Evolutionary conservation across 2,329 filamentous ascomycete genomes (phyloP), one percentile per base, ranked within the genome.

Genomic region (Colletotrichum truncatum): DNA sequence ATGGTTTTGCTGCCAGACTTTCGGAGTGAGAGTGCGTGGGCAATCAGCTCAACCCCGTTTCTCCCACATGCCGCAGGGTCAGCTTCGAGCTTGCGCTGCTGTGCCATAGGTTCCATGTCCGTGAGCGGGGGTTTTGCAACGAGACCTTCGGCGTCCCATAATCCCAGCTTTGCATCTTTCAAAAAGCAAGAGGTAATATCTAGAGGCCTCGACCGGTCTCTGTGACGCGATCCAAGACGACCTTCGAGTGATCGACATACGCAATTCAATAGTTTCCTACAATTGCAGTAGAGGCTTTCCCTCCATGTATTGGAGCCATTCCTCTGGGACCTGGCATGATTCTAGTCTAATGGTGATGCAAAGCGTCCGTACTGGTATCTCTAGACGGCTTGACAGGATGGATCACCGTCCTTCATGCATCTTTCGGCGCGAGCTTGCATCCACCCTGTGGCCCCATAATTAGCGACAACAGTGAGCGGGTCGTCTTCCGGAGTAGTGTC

Each of bases 381-480:
- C 36, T 43, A 18, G 25, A 49, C n/a, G 48, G 49, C 32, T 56
- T 51, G 39, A 43, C 58, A 38, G 63, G 30, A 56, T 48, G 55
- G 56, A 56, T 66, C 56, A 45, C 62, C 56, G 49, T 56, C 56
- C 32, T 53, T 43, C 43, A 67, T 43, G 66, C 66, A 67, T 46
- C 36, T 49, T 58, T 67, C 64, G 56, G 64, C n/a, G 49, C 28
- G 52, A 43, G 26, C 12, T 36, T 51, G 34, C 41, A 45, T 63
- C n/a, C 14, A 25, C 12, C 26, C n/a, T 23, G 4, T 12, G 52
- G 59, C 46, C 48, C 11, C 23, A 6, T 64, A 25, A 59, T 64
- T 64, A 52, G 59, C 16, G 30, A 46, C 6, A 21, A 14, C 14
- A 14, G 23, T 43, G 32, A 38, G 10, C 18, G 21, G n/a, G 38